A percentile compares a stretch with the other conserved stretches of the same genome.
Evolutionary conservation across 1,284 basidiomycete genomes (phyloP).

Genomic region (Crucibulum cyathiforme): DNA sequence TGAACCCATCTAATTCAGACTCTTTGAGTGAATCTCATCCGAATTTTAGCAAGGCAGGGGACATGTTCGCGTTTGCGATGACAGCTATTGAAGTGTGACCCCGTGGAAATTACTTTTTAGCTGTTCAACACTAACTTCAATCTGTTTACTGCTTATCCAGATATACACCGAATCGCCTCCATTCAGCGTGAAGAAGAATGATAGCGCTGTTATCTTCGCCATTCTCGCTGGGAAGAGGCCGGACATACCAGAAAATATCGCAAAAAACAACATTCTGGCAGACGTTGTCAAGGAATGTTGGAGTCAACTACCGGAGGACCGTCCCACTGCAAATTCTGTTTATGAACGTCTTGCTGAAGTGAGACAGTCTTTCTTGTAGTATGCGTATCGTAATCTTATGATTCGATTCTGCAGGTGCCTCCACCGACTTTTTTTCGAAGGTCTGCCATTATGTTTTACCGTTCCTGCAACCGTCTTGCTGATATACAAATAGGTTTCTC

Average conservation of each 20-base stretch:
- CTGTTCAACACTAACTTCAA: neutral
- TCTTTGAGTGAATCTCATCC: neutral
- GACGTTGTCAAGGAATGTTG: constrained; percentile 18
- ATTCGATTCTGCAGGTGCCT: neutral
- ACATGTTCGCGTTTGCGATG: constrained; percentile 31
- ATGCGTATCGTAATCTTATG: neutral
- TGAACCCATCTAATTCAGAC: constrained; percentile 14
- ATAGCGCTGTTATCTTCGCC: constrained; percentile 18
- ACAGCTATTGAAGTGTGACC: constrained; percentile 23
- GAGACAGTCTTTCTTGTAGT: neutral
- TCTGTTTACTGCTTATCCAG: constrained; percentile 3
- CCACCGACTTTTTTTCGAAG: neutral
- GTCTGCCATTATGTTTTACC: too few relatives aligned
- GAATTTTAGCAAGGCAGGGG: constrained; percentile 13
- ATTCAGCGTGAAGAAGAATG: constrained; percentile 17
- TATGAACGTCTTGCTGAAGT: neutral
- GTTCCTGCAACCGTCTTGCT: too few relatives aligned
- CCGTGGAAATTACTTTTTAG: neutral
- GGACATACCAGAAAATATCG: constrained; percentile 10
- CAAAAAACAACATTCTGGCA: neutral
- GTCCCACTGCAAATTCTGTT: constrained; percentile 9
- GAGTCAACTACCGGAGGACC: constrained; percentile 5
- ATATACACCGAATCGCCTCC: constrained; percentile 18
- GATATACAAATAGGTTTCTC: too few relatives aligned
- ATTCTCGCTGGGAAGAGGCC: constrained; percentile 18